Evolutionary conservation across 2,329 filamentous ascomycete genomes (phyloP).

Genomic region (Lachnellula arida): DNA sequence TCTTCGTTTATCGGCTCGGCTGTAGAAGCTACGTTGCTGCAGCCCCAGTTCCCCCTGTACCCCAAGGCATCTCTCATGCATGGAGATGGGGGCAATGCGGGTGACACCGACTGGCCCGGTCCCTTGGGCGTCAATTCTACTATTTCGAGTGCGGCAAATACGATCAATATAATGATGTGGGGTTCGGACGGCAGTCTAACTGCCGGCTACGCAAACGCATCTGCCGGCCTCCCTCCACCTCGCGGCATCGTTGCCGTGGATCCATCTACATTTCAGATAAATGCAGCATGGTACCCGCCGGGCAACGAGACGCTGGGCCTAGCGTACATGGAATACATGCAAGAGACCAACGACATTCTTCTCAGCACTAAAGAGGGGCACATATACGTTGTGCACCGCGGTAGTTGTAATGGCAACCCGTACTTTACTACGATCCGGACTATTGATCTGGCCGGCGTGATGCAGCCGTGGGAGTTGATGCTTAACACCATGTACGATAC

Average conservation of each 20-base stretch:
- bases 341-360: not conserved
- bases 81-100: not conserved
- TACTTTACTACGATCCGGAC: not conserved
- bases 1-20: not conserved
- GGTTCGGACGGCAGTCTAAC: not conserved
- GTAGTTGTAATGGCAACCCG: not conserved
- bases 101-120: not conserved
- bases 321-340: not conserved
- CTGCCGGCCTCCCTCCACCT: too few species aligned
- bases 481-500: not conserved
- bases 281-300: not conserved
- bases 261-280: not conserved
- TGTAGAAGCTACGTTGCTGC: not conserved
- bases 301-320: not conserved
- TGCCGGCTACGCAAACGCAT: not conserved
- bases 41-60: not conserved
- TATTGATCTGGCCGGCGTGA: not conserved
- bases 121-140: not conserved
- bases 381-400: not conserved
- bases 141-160: not conserved
- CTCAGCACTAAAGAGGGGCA: not conserved
- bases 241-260: not conserved
- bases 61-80: not conserved
- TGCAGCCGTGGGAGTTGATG: not conserved
- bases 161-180: not conserved